Evolutionary conservation across 2,329 filamentous ascomycete species (phyloP).

Genomic region (Hypoxylon sp.): DNA sequence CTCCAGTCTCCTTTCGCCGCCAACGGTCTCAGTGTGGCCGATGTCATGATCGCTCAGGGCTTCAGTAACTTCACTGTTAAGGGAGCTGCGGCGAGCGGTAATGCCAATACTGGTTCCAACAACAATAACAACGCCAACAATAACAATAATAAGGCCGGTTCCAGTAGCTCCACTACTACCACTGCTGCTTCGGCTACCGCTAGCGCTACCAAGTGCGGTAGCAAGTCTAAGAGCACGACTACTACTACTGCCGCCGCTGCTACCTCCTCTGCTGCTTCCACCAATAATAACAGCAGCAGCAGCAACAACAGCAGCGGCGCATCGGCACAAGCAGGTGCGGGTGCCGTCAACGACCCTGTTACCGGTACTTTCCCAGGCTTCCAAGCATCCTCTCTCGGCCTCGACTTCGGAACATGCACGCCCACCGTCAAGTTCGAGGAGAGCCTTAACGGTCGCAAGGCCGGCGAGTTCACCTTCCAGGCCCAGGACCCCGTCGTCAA

Average conservation of each 20-base stretch:
- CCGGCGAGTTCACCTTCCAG: slow-evolving; percentile 77
- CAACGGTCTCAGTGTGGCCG: slow-evolving; percentile 74
- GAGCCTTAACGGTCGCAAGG: slow-evolving; percentile 69
- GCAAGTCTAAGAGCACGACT: slow-evolving; percentile 28
- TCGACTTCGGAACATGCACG: slow-evolving; percentile 68
- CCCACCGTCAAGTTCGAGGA: slow-evolving; percentile 73
- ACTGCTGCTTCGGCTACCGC: slow-evolving; percentile 43
- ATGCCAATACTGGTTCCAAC: slow-evolving; percentile 39
- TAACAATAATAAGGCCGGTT: slow-evolving; percentile 13
- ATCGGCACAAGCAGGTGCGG: slow-evolving; percentile 48
- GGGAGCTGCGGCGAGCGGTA: slow-evolving; percentile 50
- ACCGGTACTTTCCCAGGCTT: slow-evolving; percentile 55
- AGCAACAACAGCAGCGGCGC: slow-evolving; percentile 37
- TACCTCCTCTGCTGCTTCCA: slow-evolving; percentile 40
- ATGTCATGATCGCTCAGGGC: slow-evolving; percentile 73
- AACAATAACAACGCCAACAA: slow-evolving; percentile 36
- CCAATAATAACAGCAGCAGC: slow-evolving; percentile 29
- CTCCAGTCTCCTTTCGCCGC: slow-evolving; percentile 69
- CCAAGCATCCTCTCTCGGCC: slow-evolving; percentile 52
- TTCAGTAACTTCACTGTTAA: slow-evolving; percentile 72
- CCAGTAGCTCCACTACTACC: slow-evolving; percentile 43
- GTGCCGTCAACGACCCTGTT: slow-evolving; percentile 53
- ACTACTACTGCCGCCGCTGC: slow-evolving; percentile 33
- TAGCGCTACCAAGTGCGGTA: slow-evolving; percentile 41
- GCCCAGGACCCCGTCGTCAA: slow-evolving; percentile 73